Base-by-base conservation (phyloP, 2,329 filamentous ascomycete species). In the Venturia aucupariae region DNA sequence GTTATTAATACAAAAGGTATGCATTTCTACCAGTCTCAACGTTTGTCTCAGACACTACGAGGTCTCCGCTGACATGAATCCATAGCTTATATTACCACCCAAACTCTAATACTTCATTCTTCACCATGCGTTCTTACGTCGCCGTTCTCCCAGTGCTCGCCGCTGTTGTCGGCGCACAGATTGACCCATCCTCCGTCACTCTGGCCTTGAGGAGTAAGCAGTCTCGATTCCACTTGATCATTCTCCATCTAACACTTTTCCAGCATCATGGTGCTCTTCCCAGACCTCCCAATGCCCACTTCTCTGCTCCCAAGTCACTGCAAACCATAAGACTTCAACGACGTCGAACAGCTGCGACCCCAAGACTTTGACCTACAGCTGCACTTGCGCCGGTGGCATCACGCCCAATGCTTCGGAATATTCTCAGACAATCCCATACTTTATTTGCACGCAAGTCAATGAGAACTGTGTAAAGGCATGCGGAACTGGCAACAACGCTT, bases 381-480 rank as follows among this genome's bases (percentile, higher is more conserved):
- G 90, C 75, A 79, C 90, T 69, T 94, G 90, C 79, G 80, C 81
- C 67, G 81, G 88, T 72, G 83, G 84, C 72, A 73, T 81, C 67
- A 77, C 82, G 62, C 90, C 90, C 69, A 92, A 92, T 76, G 77
- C 90, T 60, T 85, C 87, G 71, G 82, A 92, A 76, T 94, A 88
- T 82, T 87, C 86, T 24, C 81, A 90, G 69, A 92, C 90, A 1
- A 80, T 94, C 32, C 90, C 90, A 41, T 93, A 85, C 82, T 90
- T 86, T 77, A 81, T 86, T 70, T 94, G 90, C 82, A 81, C 81
- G 59, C 81, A 88, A 76, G 90, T 83, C 81, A 87, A 84, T 70
- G 85, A 79, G 73, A 84, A 90, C 75, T 91, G 88, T 73, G 85
- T 88, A 15, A 71, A 68, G 2, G 75, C 67, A 65, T 92, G 89